Base-by-base conservation (phyloP, 192 early-diverging fungal genomes). In the Backusella sp. region DNA sequence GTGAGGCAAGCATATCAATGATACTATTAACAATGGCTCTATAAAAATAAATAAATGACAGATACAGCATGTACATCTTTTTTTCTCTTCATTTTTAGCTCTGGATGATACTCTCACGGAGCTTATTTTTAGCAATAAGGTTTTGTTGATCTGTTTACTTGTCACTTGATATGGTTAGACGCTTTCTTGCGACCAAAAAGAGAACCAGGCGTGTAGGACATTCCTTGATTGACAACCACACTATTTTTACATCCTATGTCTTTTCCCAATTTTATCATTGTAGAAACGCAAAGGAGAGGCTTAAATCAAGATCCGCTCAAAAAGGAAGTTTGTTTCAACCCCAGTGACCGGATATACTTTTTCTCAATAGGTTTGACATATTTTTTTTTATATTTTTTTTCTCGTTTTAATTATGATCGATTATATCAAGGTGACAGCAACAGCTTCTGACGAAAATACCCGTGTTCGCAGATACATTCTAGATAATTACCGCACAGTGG, bases 341-440 rank as follows among this genome's bases (percentile, higher is more conserved):
- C 19, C 46, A 49, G 46, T n/a, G 46, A 49, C 46, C 46, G 46
- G 46, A 49, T 17, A 49, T n/a, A 49, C 46, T 49, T 44, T 44
- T 39, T 19, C 14, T 44, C n/a, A 49, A 21, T 11, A 2, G 46
- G 46, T 49, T 49, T 49, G 46, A 49, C 46, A 49, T n/a, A 49
- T 49, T 49, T n/a, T n/a, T 49, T 6, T 3, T 3, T 32, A 32
- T 32, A 32, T 32, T 32, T 49, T 1, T 19, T n/a, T 49, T 6
- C 5, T 12, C 7, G 7, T 39, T 39, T 39, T n/a, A 49, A 49
- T n/a, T n/a, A 49, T 49, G 46, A 69, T 69, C 21, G 36, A 69
- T 62, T 73, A 53, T 73, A 32, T 73, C 14, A 53, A 73, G 59
- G 41, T 73, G 17, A 73, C 53, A 21, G 53, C 62, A 62, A 19